Conservation (phyloP, 441 rosid genomes). For the Croton laevigatus region DNA sequence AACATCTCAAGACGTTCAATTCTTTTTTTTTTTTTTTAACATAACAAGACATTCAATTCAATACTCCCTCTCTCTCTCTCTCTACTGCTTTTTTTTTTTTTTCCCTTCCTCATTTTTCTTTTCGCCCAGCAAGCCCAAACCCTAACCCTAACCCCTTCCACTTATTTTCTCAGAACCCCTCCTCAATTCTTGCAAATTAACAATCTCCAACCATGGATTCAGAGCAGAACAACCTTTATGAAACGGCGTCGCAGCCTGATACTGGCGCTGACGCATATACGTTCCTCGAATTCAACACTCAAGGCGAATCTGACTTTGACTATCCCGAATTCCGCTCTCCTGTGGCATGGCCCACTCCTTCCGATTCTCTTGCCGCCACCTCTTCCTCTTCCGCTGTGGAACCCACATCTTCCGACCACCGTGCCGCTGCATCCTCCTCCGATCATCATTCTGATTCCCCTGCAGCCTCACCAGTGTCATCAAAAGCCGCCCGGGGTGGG, state of each 20-base stretch:
- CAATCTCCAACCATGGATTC: conserved; percentile 64
- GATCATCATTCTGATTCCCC: conserved; percentile 36
- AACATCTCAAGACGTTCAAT: background rate
- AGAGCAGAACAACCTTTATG: conserved; percentile 65
- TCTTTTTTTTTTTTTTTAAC: conserved; percentile 17
- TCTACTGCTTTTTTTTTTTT: conserved; percentile 9
- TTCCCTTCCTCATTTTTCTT: background rate
- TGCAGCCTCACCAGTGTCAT: conserved; percentile 30
- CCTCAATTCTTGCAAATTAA: background rate
- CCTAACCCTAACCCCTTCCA: conserved; percentile 29
- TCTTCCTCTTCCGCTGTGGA: conserved; percentile 39
- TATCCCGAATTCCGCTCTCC: conserved; percentile 86
- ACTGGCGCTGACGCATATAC: conserved; percentile 81
- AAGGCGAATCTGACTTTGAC: conserved; percentile 95
- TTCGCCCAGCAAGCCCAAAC: conserved; percentile 51
- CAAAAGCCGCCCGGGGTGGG: conserved; percentile 38
- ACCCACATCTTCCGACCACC: conserved; percentile 66
- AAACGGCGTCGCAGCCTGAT: conserved; percentile 97
- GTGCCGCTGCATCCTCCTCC: conserved; percentile 34
- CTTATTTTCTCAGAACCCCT: background rate
- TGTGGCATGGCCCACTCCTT: conserved; percentile 84
- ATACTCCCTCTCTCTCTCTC: background rate
- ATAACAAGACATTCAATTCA: background rate
- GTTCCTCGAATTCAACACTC: conserved; percentile 93
- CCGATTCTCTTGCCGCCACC: conserved; percentile 60